These are phyloP conservation scores for Chlorella ohadii DNA, from an alignment of 139 green algal species.

Conservation along the genomic window DNA sequence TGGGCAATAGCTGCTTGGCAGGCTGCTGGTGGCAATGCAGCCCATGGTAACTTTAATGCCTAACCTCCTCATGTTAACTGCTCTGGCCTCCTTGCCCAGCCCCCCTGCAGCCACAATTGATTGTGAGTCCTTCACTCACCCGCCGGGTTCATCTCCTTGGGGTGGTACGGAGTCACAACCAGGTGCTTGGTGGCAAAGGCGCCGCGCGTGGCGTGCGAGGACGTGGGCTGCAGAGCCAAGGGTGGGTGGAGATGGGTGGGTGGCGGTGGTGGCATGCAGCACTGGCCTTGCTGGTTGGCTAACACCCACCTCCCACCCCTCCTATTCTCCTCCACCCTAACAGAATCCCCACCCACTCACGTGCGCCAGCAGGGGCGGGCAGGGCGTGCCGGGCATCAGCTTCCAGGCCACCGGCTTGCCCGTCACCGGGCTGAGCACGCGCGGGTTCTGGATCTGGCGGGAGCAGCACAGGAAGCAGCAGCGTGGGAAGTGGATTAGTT, in stretches of 20 bases:
- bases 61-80: too few relatives aligned
- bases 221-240: slow-evolving; percentile 37
- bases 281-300: too few relatives aligned
- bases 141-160: slow-evolving; percentile 75
- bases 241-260: not conserved
- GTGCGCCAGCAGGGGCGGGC: slow-evolving; percentile 55
- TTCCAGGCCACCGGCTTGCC: slow-evolving; percentile 75
- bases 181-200: slow-evolving; percentile 82
- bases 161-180: slow-evolving; percentile 80
- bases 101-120: too few relatives aligned
- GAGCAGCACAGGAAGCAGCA: not conserved
- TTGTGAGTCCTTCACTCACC: not conserved
- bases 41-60: too few relatives aligned
- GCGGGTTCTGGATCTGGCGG: slow-evolving; percentile 70
- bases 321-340: not conserved
- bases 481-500: too few relatives aligned
- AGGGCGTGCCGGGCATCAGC: slow-evolving; percentile 63
- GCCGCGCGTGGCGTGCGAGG: slow-evolving; percentile 58
- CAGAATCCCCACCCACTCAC: not conserved
- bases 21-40: too few relatives aligned
- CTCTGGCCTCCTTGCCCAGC: too few relatives aligned
- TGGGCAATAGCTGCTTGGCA: too few relatives aligned
- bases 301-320: too few relatives aligned
- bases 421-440: slow-evolving; percentile 39
- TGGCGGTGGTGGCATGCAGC: not conserved